Conservation (phyloP, 345 rosid species). For the Aquilaria yunnanensis region DNA sequence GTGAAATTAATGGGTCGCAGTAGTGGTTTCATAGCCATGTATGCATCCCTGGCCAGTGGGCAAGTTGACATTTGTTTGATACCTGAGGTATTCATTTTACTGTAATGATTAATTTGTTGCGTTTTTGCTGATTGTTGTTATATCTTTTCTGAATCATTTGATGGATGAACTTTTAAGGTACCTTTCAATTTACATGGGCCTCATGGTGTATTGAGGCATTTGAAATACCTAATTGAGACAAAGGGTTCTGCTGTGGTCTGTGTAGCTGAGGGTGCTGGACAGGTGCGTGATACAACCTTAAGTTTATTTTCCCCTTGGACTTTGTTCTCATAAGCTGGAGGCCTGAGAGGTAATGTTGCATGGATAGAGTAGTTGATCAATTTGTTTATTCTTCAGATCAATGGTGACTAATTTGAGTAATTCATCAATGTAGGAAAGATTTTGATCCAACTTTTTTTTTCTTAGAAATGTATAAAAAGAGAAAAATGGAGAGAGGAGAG, state of each 20-base stretch:
- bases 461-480: no score
- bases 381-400: background rate
- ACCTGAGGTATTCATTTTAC: conserved; percentile 67
- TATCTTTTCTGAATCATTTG: background rate
- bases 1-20: conserved; percentile 99
- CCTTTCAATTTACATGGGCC: conserved; percentile 86
- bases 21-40: conserved; percentile 99
- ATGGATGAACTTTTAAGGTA: conserved; percentile 37
- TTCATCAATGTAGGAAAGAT: no score
- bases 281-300: conserved; percentile 32
- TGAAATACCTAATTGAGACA: conserved; percentile 83
- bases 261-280: conserved; percentile 99
- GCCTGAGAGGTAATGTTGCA: background rate
- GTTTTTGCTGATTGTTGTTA: conserved; percentile 8
- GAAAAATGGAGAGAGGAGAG: no score
- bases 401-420: no score
- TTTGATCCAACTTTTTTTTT: no score
- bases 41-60: conserved; percentile 94
- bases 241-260: conserved; percentile 98
- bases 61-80: conserved; percentile 96
- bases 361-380: background rate
- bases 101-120: background rate
- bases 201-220: conserved; percentile 81
- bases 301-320: background rate
- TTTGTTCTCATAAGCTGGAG: background rate